Conservation (phyloP, 73 alveolate genomes). For the Tetrahymena thermophila region DNA sequence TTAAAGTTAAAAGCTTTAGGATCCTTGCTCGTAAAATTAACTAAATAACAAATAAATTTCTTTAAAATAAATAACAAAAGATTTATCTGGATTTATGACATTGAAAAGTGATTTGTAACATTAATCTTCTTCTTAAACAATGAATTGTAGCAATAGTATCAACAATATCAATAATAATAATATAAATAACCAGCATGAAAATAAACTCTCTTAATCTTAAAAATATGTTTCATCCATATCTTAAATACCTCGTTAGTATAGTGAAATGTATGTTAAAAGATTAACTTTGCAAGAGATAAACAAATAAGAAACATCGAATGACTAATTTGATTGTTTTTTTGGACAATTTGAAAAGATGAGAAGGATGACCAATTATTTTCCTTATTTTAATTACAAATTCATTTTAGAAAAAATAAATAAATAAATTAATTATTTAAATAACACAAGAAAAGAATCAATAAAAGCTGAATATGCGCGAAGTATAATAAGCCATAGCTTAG, state of each 20-base stretch:
- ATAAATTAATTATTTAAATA: no score
- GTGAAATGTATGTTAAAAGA: no score
- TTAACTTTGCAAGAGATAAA: not conserved
- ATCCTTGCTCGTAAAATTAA: no score
- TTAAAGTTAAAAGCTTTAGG: not conserved
- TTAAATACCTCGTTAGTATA: no score
- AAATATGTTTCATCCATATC: no score
- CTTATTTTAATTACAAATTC: not conserved
- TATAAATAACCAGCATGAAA: not conserved
- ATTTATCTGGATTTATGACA: not conserved
- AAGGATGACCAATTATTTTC: not conserved
- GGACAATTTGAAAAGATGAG: not conserved
- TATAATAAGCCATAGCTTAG: no score
- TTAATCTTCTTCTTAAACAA: no score
- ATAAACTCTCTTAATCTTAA: not conserved
- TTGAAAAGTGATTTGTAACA: not conserved
- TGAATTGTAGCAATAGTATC: no score
- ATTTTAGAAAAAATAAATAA: not conserved
- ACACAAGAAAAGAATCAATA: not conserved
- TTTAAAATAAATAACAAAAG: not conserved
- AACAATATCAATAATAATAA: no score
- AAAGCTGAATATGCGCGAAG: not conserved
- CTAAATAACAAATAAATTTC: no score
- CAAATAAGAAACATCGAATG: not conserved
- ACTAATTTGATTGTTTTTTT: not conserved